Evolutionary conservation across 2,329 filamentous ascomycete species (phyloP).

Genomic region (Chrysosphaeria jannelii): DNA sequence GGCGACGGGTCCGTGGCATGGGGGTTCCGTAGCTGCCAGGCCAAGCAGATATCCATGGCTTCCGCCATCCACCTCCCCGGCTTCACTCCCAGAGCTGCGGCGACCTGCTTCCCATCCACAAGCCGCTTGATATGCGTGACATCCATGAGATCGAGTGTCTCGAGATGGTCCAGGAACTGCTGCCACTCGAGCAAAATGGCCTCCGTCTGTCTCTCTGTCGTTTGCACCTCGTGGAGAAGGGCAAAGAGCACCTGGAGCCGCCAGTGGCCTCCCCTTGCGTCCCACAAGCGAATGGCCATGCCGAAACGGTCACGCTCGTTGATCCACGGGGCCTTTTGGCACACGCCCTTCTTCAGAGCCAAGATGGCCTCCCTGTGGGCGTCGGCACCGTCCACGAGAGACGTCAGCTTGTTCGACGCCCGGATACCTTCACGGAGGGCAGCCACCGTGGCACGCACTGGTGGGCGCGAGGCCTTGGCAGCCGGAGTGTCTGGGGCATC

Average conservation of each 20-base stretch:
- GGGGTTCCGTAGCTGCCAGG: conserved; percentile 71
- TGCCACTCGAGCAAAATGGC: conserved; percentile 20
- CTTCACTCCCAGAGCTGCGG: conserved; percentile 32
- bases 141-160: conserved; percentile 23
- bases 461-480: conserved; percentile 1
- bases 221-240: conserved; percentile 29
- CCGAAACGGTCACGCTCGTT: conserved; percentile 32
- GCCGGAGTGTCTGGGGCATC: conserved; percentile 12
- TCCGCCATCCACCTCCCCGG: conserved; percentile 63
- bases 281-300: conserved; percentile 47
- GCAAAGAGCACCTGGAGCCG: conserved; percentile 37
- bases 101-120: conserved; percentile 47
- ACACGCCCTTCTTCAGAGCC: conserved; percentile 18
- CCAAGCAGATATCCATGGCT: conserved; percentile 51
- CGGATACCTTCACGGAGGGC: conserved; percentile 54
- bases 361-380: conserved; percentile 4
- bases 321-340: conserved; percentile 13
- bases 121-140: conserved; percentile 27
- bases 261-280: conserved; percentile 31
- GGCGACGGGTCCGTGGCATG: conserved; percentile 23
- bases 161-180: conserved; percentile 22
- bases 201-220: conserved; percentile 10
- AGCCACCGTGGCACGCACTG: conserved; percentile 24
- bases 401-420: conserved; percentile 43
- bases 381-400: conserved; percentile 17